Evolutionary conservation across 148 eudicot genomes (phyloP).

Genomic region (Polygonum aviculare): DNA sequence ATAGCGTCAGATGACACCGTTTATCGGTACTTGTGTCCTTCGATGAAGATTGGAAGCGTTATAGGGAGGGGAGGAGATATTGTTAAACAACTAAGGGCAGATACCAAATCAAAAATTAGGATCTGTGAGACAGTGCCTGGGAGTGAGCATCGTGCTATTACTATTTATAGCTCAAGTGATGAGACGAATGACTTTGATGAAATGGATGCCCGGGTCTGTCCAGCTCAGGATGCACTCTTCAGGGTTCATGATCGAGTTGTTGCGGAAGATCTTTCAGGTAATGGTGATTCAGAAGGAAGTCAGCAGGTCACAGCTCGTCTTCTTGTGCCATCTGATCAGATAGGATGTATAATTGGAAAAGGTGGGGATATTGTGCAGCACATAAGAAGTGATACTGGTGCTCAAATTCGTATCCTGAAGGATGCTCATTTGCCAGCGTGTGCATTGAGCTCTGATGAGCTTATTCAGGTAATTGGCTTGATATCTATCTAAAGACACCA

Average conservation of each 20-base stretch:
- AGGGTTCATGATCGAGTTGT: constrained; percentile 82
- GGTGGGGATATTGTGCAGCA: constrained; percentile 87
- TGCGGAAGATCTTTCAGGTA: constrained; percentile 53
- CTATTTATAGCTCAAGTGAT: constrained; percentile 64
- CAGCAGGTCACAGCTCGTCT: constrained; percentile 60
- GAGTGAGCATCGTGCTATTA: constrained; percentile 76
- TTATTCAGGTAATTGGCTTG: constrained; percentile 55
- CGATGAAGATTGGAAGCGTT: constrained; percentile 84
- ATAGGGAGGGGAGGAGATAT: constrained; percentile 99
- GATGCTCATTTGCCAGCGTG: constrained; percentile 86
- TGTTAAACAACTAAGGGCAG: constrained; percentile 72
- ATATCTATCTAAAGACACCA: not conserved
- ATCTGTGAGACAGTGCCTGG: constrained; percentile 89
- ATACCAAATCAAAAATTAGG: constrained; percentile 77
- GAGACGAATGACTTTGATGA: constrained; percentile 69
- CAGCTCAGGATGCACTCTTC: constrained; percentile 91
- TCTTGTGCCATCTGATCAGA: constrained; percentile 93
- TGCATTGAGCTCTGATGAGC: constrained; percentile 88
- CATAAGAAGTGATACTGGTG: constrained; percentile 85
- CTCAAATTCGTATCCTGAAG: constrained; percentile 87
- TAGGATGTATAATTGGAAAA: constrained; percentile 94
- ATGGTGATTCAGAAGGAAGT: constrained; percentile 47
- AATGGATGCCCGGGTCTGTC: constrained; percentile 53
- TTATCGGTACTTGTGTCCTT: constrained; percentile 84
- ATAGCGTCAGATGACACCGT: constrained; percentile 84